These are phyloP conservation scores for Erythrobasidium hasegawianum DNA, from an alignment of 1,284 basidiomycete species.

Conservation along the genomic window DNA sequence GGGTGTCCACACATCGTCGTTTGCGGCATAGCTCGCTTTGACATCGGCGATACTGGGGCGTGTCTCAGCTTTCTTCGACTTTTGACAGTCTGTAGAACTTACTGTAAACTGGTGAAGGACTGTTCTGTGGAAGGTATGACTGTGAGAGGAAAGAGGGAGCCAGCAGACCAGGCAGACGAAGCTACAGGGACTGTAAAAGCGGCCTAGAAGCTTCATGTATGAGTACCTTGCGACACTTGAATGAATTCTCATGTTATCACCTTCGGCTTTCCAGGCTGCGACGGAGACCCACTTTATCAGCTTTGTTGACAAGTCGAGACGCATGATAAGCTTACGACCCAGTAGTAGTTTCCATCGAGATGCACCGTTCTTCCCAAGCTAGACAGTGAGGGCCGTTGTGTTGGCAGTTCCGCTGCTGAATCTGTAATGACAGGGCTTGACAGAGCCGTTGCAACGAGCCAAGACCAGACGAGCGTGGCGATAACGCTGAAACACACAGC, in stretches of 20 bases:
- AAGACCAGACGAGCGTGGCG: slow-evolving; percentile 16
- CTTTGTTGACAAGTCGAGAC: background rate
- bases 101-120: slow-evolving; percentile 5
- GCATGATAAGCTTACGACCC: slow-evolving; percentile 14
- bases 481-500: slow-evolving; percentile 9
- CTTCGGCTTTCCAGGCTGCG: slow-evolving; percentile 25
- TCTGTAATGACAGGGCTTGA: background rate
- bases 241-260: too few relatives aligned
- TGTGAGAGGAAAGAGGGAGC: slow-evolving; percentile 21
- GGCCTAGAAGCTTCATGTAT: too few relatives aligned
- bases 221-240: too few relatives aligned
- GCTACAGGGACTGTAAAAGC: background rate
- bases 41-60: background rate
- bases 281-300: background rate
- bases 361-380: slow-evolving; percentile 18
- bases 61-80: too few relatives aligned
- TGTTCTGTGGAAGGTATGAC: slow-evolving; percentile 3
- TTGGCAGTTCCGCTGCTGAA: background rate
- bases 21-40: slow-evolving; percentile 5
- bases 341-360: slow-evolving; percentile 24
- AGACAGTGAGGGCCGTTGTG: slow-evolving; percentile 3
- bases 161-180: background rate
- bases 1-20: slow-evolving; percentile 21
- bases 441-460: background rate
- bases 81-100: background rate